phyloP scores from a whole-genome alignment of 225 moss, liverwort and hornwort species.

The Marchantia polymorpha region DNA sequence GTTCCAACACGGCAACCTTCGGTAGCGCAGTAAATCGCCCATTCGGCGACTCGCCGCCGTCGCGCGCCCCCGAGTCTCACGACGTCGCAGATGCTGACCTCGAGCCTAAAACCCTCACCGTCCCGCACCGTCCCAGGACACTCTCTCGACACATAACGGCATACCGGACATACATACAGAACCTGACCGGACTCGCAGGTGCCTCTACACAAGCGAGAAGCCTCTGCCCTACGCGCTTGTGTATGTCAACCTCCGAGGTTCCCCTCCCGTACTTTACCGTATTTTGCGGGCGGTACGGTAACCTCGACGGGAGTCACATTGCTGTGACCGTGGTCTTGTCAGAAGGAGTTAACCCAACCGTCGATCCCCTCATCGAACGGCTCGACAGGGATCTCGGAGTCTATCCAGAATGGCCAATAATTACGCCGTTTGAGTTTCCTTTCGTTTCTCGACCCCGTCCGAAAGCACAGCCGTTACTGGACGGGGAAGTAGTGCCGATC shows the following conservation, averaged over 20 bases:
- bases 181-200: background rate
- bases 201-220: background rate
- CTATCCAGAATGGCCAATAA: background rate
- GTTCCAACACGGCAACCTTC: too few relatives aligned
- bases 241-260: background rate
- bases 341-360: background rate
- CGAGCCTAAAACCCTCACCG: background rate
- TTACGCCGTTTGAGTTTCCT: slow-evolving; percentile 1
- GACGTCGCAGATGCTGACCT: background rate
- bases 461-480: too few relatives aligned
- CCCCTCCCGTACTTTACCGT: background rate
- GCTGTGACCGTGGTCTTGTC: background rate
- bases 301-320: too few relatives aligned
- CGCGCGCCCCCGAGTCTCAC: background rate
- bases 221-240: background rate
- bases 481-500: too few relatives aligned
- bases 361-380: background rate
- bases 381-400: too few relatives aligned
- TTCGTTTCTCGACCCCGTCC: background rate
- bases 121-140: too few relatives aligned
- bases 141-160: background rate
- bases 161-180: background rate
- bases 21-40: too few relatives aligned
- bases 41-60: background rate
- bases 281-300: background rate